Evolutionary conservation across 139 green algal genomes (phyloP), one percentile per base, ranked within the genome.

Genomic region (Chlorella vulgaris): DNA sequence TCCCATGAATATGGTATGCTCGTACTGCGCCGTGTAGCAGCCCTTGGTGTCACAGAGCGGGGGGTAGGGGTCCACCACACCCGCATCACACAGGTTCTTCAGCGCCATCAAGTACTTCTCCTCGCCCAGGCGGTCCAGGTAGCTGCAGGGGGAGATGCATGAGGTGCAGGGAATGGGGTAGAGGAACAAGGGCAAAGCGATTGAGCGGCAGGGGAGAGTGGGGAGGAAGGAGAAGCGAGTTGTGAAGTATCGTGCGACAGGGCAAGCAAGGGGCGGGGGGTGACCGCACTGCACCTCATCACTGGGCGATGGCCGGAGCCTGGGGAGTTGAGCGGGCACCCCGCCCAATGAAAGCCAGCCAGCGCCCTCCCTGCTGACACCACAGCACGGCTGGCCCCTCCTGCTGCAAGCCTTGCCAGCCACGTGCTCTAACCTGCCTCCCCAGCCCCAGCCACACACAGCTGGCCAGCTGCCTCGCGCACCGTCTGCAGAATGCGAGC

Each of bases 31-130:
- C 22, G 96, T 92, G 80, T 99, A 99, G 68, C 80, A 94, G 55
- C 96, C 95, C 89, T 97, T 97, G 80, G 85, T 85, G 86, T 99
- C 97, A 73, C 88, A 94, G 68, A 99, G 91, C 7, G 97, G 97
- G 1, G 97, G 97, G 91, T 98, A 99, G 7, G 96, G 89, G 85
- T 98, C 91, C 38, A 99, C 88, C 15, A 99, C 89, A 10, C 95
- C 94, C 13, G 88, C 89, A 76, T 99, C 96, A 10, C 73, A 98
- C 50, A 99, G 88, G 84, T 97, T 99, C 88, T 98, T 98, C 26
- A 99, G 91, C 22, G 97, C 97, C 95, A 99, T 98, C n/a, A 98
- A 88, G 90, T 99, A 99, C 89, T 99, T 98, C n/a, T 88, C 90
- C 92, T 99, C 96, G 0, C 96, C 96, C 50, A 99, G 61, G 5